phyloP scores from a whole-genome alignment of 306 rosid species.

The Luffa acutangula region DNA sequence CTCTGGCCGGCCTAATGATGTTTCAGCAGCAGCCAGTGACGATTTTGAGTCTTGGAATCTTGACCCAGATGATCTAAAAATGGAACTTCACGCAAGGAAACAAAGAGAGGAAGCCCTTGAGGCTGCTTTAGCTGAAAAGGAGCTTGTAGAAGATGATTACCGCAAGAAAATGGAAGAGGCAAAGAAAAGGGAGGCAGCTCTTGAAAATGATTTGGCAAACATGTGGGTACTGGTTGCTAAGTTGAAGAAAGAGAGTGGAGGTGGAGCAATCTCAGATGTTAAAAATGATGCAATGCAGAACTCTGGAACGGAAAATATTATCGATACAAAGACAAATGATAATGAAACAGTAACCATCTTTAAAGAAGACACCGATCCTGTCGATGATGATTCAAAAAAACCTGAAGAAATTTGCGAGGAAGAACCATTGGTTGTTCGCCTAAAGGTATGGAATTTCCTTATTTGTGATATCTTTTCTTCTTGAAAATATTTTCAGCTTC shows the following conservation, averaged over 20 bases:
- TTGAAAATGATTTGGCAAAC: conserved; percentile 96
- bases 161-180: conserved; percentile 79
- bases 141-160: conserved; percentile 66
- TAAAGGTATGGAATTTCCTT: conserved; percentile 42
- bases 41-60: conserved; percentile 81
- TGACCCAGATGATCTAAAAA: conserved; percentile 62
- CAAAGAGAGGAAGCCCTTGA: conserved; percentile 90
- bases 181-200: conserved; percentile 86
- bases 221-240: conserved; percentile 99
- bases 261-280: conserved; percentile 50
- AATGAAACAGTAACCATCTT: conserved; percentile 20
- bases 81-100: conserved; percentile 91
- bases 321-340: conserved; percentile 27
- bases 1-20: conserved; percentile 51
- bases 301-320: conserved; percentile 31
- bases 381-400: conserved; percentile 47
- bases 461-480: background rate
- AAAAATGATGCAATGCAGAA: conserved; percentile 38
- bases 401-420: conserved; percentile 43
- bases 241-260: conserved; percentile 85
- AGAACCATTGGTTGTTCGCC: conserved; percentile 88
- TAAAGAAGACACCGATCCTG: conserved; percentile 42
- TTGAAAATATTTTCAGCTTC: background rate
- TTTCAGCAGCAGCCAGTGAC: conserved; percentile 39
- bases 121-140: conserved; percentile 89